These are phyloP conservation scores for Candida rishiriensis DNA, from an alignment of 805 yeast genomes.

Conservation along the genomic window DNA sequence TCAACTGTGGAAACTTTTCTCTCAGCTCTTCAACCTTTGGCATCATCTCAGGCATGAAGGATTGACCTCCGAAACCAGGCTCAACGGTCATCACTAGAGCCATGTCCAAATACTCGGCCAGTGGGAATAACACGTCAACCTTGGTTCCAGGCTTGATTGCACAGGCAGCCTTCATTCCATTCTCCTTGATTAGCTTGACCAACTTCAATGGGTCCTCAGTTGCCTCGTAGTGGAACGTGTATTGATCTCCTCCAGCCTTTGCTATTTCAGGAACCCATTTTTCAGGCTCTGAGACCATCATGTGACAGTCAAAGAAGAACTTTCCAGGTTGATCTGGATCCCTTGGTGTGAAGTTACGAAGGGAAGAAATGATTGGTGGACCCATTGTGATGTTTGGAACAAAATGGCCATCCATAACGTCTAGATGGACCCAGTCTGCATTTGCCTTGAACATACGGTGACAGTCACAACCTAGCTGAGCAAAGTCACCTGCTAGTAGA, in stretches of 20 bases:
- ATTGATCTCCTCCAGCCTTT: slow-evolving; percentile 91
- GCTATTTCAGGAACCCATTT: slow-evolving; percentile 94
- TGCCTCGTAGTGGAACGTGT: slow-evolving; percentile 95
- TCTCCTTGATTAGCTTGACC: slow-evolving; percentile 69
- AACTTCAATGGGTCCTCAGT: slow-evolving; percentile 72
- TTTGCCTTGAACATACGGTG: slow-evolving; percentile 70
- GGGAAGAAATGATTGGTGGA: slow-evolving; percentile 40
- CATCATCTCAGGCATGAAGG: slow-evolving; percentile 95
- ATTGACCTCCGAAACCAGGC: slow-evolving; percentile 99
- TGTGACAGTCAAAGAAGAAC: slow-evolving; percentile 85
- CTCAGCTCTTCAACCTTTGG: slow-evolving; percentile 84
- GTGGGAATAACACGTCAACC: slow-evolving; percentile 73
- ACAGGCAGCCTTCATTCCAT: slow-evolving; percentile 89
- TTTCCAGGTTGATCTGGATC: slow-evolving; percentile 12
- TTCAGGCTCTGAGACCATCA: slow-evolving; percentile 95
- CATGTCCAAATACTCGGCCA: slow-evolving; percentile 83
- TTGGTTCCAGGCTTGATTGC: slow-evolving; percentile 94
- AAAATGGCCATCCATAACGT: slow-evolving; percentile 98
- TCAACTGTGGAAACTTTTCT: slow-evolving; percentile 65
- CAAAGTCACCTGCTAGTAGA: slow-evolving; percentile 86
- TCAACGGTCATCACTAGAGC: slow-evolving; percentile 97
- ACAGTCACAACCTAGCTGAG: slow-evolving; percentile 84
- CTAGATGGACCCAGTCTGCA: slow-evolving; percentile 97
- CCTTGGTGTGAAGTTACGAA: slow-evolving; percentile 35
- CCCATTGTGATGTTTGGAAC: slow-evolving; percentile 96